Evolutionary conservation across 805 yeast species (phyloP).

Genomic region (Candida takata): DNA sequence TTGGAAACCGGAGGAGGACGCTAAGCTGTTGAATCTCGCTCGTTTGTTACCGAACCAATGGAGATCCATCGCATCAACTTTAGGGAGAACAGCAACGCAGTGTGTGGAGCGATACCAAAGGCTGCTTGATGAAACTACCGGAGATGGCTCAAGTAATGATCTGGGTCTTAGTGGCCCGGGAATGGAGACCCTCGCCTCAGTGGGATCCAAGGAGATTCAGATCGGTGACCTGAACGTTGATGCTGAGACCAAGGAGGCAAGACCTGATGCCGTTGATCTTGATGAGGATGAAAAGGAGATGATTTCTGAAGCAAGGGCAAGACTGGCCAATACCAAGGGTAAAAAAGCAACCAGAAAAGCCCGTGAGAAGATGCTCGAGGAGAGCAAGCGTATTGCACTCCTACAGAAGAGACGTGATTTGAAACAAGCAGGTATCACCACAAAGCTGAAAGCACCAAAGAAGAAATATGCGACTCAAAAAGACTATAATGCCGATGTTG

Average conservation of each 20-base stretch:
- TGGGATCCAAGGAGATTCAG: constrained; percentile 29
- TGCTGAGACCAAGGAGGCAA: constrained; percentile 74
- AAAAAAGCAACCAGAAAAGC: constrained; percentile 89
- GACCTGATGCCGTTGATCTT: constrained; percentile 72
- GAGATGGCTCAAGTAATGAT: constrained; percentile 20
- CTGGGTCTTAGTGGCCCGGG: constrained; percentile 46
- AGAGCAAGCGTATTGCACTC: constrained; percentile 66
- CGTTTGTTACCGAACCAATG: constrained; percentile 84
- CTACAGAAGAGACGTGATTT: constrained; percentile 76
- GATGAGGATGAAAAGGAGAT: constrained; percentile 88
- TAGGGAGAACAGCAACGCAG: constrained; percentile 81
- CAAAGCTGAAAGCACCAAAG: constrained; percentile 41
- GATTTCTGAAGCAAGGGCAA: constrained; percentile 90
- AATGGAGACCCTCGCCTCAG: constrained; percentile 36
- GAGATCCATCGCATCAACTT: constrained; percentile 77
- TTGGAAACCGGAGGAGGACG: constrained; percentile 78
- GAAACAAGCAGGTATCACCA: constrained; percentile 69
- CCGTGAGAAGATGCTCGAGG: constrained; percentile 75
- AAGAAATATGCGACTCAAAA: constrained; percentile 52
- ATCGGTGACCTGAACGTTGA: constrained; percentile 58
- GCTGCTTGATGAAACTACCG: constrained; percentile 43
- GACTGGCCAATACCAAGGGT: constrained; percentile 89
- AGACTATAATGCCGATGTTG: constrained; percentile 80
- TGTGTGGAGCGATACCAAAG: constrained; percentile 81
- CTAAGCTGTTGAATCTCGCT: constrained; percentile 56